phyloP scores from a whole-genome alignment of 768 basidiomycete genomes.

The Peribolospora baueri region DNA sequence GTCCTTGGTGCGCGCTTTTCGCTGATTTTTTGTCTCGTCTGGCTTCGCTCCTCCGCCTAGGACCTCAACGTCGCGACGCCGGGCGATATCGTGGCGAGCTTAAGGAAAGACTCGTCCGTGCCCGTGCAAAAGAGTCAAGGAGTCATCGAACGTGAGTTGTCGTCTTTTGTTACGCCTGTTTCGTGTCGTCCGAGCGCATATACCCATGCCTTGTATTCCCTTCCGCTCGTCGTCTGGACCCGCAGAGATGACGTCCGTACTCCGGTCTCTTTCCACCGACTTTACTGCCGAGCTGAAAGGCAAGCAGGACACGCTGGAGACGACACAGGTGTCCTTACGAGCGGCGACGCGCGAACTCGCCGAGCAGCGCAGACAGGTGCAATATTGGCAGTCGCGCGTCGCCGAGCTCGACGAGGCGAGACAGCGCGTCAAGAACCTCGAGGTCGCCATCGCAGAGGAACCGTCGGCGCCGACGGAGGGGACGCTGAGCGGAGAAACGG shows the following conservation, averaged over 20 bases:
- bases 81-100: constrained; percentile 52
- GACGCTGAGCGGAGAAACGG: background rate
- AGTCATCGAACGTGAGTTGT: constrained; percentile 41
- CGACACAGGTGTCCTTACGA: constrained; percentile 62
- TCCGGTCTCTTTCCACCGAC: constrained; percentile 49
- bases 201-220: background rate
- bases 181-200: background rate
- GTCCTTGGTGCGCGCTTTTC: background rate
- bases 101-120: constrained; percentile 43
- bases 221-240: constrained; percentile 5
- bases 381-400: constrained; percentile 44
- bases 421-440: constrained; percentile 61
- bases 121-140: constrained; percentile 75
- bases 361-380: constrained; percentile 66
- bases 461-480: background rate
- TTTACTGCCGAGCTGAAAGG: constrained; percentile 60
- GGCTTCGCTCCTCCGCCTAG: constrained; percentile 14
- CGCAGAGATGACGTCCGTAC: constrained; percentile 61
- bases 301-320: constrained; percentile 69
- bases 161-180: background rate
- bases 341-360: constrained; percentile 74
- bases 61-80: constrained; percentile 23
- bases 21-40: background rate
- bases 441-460: constrained; percentile 50
- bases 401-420: constrained; percentile 55